Evolutionary conservation across 345 rosid species (phyloP).

Genomic region (Eucalyptus decipiens): DNA sequence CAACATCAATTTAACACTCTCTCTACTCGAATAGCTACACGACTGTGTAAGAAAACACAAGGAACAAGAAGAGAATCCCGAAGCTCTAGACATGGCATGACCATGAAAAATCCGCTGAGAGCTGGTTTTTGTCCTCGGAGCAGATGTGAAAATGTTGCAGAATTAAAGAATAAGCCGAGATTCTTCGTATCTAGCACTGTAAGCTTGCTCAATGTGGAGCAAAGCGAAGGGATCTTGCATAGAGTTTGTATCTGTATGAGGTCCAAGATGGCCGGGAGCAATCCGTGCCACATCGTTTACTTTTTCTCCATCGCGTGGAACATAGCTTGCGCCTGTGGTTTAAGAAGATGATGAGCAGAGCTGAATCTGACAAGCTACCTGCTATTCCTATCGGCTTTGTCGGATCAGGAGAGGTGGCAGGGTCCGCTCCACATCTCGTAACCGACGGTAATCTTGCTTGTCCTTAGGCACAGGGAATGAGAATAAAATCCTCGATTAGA

Average conservation of each 20-base stretch:
- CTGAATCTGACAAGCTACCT: not conserved
- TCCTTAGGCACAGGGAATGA: not conserved
- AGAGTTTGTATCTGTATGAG: not conserved
- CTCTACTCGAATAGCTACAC: no score
- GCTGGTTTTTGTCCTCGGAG: no score
- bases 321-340: not conserved
- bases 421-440: not conserved
- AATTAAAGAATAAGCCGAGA: not conserved
- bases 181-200: not conserved
- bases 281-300: not conserved
- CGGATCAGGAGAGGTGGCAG: not conserved
- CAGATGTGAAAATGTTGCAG: no score
- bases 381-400: not conserved
- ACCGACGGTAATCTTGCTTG: not conserved
- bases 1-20: no score
- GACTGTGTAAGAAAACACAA: no score
- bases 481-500: not conserved
- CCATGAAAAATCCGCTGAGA: no score
- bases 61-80: no score
- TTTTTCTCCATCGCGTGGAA: not conserved
- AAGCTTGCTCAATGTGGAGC: not conserved
- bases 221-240: not conserved
- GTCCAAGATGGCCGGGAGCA: not conserved
- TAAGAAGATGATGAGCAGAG: not conserved
- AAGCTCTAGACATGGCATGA: no score